Evolutionary conservation across 495 filamentous ascomycete species (phyloP).

Genomic region (Neurospora discreta): DNA sequence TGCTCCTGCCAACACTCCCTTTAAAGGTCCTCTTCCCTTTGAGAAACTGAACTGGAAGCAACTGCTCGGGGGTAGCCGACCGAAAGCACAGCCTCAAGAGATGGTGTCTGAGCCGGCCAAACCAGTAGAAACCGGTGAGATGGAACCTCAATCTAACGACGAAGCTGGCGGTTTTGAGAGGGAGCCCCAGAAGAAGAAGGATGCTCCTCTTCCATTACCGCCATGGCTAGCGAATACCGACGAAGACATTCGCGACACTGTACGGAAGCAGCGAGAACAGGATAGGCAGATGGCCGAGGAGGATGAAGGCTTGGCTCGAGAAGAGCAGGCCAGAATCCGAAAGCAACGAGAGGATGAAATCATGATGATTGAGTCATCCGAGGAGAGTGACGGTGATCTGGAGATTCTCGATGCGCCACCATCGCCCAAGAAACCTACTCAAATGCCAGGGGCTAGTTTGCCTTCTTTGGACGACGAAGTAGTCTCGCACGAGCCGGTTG

Average conservation of each 20-base stretch:
- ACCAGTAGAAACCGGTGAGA: conserved; percentile 9
- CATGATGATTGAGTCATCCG: conserved; percentile 35
- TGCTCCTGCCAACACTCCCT: conserved; percentile 35
- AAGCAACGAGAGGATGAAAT: conserved; percentile 20
- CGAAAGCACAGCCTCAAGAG: conserved; percentile 29
- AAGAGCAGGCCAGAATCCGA: conserved; percentile 28
- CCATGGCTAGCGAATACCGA: conserved; percentile 67
- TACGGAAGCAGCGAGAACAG: conserved; percentile 33
- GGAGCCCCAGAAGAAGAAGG: conserved; percentile 8
- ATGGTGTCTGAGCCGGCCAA: conserved; percentile 10
- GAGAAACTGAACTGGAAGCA: conserved; percentile 65
- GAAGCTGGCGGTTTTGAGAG: conserved; percentile 57
- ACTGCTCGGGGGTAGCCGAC: conserved; percentile 32
- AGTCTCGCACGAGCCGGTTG: background rate
- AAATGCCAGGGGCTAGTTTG: conserved; percentile 9
- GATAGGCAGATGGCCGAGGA: conserved; percentile 37
- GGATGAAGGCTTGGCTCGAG: conserved; percentile 41
- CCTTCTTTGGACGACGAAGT: conserved; percentile 7
- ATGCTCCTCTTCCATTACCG: conserved; percentile 54
- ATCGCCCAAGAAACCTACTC: conserved; percentile 2
- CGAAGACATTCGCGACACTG: conserved; percentile 39
- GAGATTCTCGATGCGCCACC: conserved; percentile 43
- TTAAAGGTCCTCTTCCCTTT: conserved; percentile 80
- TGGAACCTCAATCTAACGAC: conserved; percentile 30
- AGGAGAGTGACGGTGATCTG: conserved; percentile 39